Evolutionary conservation across 148 eudicot species (phyloP), one percentile per base, ranked within the genome.

Genomic region (Nepenthes gracilis): DNA sequence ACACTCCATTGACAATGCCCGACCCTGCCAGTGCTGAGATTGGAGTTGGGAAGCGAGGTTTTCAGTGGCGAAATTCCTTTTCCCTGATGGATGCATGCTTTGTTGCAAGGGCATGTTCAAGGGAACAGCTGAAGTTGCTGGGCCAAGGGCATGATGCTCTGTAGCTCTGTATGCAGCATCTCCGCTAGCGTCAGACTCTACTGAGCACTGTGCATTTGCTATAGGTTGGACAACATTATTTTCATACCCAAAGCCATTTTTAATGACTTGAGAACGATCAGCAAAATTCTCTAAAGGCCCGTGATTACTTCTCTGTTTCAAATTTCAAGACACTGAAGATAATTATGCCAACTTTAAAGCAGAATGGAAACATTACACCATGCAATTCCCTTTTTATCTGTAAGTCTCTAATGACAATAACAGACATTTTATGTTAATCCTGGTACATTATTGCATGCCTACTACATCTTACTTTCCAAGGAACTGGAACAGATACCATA

Each of bases 291-390:
- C 96, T 50, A 66, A 76, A 36, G 81, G 72, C 35, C 76, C 87
- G 64, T 71, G 73, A 73, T 67, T 86, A 59, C 72, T 76, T 82
- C 82, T 82, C 98, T 92, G 83, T 67, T 70, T 23, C 47, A 67
- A 36, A 59, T 54, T 12, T n/a, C 33, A 68, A 55, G 48, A 62
- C 5, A 32, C 34, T 57, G 53, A 13, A 68, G 38, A 15, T 4
- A 23, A 60, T 61, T 10, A 57, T 58, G 53, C 12, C 33, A 50
- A 10, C 13, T 12, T 40, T 6, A 45, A 5, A 43, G 6, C 4
- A 58, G 45, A 53, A 34, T n/a, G 36, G 36, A 54, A 13, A 33
- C 9, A 34, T 43, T 4, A 47, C 32, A 37, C 43, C 52, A 47
- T 23, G 57, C 40, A 43, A 55, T 32, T 47, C 49, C 50, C 14